Evolutionary conservation across 257 asterid genomes (phyloP).

Genomic region (Haberlea rhodopensis): DNA sequence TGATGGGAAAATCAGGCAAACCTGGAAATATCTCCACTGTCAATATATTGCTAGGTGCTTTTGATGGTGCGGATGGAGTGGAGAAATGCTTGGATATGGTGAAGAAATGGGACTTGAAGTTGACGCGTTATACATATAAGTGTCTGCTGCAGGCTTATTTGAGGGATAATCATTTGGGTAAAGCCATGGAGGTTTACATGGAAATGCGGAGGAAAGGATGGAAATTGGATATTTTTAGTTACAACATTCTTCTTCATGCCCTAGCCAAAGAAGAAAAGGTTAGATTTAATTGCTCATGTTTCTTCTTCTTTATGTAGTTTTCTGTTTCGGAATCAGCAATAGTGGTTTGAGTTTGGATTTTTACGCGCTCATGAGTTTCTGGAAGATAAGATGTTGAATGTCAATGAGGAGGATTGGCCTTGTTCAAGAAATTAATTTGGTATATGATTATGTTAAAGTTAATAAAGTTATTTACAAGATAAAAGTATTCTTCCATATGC

Average conservation of each 20-base stretch:
- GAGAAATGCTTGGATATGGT: slow-evolving; percentile 62
- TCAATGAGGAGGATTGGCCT: neutral
- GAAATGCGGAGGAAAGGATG: slow-evolving; percentile 65
- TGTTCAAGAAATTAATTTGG: neutral
- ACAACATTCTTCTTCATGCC: slow-evolving; percentile 85
- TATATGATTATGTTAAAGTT: neutral
- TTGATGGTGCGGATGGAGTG: slow-evolving; percentile 53
- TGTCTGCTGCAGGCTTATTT: slow-evolving; percentile 82
- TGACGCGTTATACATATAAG: slow-evolving; percentile 79
- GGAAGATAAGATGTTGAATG: neutral
- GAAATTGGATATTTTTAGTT: slow-evolving; percentile 67
- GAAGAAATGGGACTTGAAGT: slow-evolving; percentile 71
- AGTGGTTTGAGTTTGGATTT: neutral
- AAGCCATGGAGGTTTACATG: slow-evolving; percentile 50
- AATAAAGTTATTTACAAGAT: neutral
- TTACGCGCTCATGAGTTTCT: neutral
- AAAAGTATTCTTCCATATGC: neutral
- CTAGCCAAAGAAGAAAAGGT: slow-evolving; percentile 84
- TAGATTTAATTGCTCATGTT: slow-evolving; percentile 5
- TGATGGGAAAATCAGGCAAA: slow-evolving; percentile 39
- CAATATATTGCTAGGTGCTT: slow-evolving; percentile 67
- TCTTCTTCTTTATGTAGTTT: slow-evolving; percentile 10
- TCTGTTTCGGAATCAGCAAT: neutral
- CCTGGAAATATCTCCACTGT: slow-evolving; percentile 80
- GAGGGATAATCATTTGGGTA: slow-evolving; percentile 50